A percentile compares a stretch with the other conserved stretches of the same genome.
Conservation (phyloP, 148 eudicot species). For the Spergularia bocconei region DNA sequence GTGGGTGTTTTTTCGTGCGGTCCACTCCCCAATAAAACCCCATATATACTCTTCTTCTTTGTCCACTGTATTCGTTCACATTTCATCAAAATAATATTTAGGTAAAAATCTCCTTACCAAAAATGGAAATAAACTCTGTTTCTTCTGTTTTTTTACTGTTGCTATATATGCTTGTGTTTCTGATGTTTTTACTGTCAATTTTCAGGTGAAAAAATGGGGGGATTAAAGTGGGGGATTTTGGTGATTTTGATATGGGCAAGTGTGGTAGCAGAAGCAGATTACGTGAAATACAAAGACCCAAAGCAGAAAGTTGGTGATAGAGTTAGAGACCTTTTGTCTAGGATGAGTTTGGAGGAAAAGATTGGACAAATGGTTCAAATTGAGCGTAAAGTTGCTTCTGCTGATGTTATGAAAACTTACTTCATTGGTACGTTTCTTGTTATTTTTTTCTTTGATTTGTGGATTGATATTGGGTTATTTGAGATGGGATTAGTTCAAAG, state of each 20-base stretch:
- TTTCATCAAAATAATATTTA: not conserved
- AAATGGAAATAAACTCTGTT: not conserved
- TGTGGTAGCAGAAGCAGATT: constrained; percentile 32
- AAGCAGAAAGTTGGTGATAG: constrained; percentile 38
- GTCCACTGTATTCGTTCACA: not conserved
- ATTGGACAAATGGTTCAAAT: constrained; percentile 85
- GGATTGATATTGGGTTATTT: not conserved
- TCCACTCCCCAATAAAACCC: not conserved
- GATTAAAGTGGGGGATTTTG: constrained; percentile 31
- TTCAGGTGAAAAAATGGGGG: constrained; percentile 25
- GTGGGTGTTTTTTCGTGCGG: not conserved
- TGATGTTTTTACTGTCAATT: not conserved
- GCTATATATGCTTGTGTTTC: not conserved
- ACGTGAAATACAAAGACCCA: constrained; percentile 54
- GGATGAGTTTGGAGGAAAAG: constrained; percentile 77
- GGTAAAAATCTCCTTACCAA: not conserved
- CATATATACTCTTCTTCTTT: too few species aligned
- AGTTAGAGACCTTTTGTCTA: constrained; percentile 48
- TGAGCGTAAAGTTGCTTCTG: constrained; percentile 57
- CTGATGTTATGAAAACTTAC: constrained; percentile 55
- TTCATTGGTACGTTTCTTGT: constrained; percentile 49
- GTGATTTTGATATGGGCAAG: constrained; percentile 28
- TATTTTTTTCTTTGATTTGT: not conserved
- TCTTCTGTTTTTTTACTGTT: not conserved
- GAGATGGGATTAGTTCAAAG: not conserved